Evolutionary conservation across 2,329 filamentous ascomycete species (phyloP), one percentile per base, ranked within the genome.

Genomic region (Alternaria brassicae): DNA sequence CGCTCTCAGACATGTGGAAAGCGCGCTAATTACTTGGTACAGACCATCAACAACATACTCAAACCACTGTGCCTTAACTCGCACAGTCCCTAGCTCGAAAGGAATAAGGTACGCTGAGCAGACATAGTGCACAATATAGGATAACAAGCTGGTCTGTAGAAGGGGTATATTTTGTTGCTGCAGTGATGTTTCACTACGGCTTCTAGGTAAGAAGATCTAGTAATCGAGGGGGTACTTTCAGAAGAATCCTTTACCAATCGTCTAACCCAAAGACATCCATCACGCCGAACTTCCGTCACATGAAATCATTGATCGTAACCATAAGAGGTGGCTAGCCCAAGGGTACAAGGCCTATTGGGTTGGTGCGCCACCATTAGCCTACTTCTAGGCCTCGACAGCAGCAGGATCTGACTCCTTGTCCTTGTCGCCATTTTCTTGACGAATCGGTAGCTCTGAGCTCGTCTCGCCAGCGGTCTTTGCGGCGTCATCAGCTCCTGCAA

Each of bases 391-490:
- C 12, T 64, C 54, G 30, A 56, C 28, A 3, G 59, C 62, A 19
- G 61, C 55, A 12, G 65, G 61, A 19, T 67, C 47, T 9, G 62
- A 58, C 51, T 66, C 62, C 4, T 60, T 62, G 56, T 69, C 67
- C 37, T 65, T 67, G 25, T 42, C 39, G 1, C 62, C 49, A 8
- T 49, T 40, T 4, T 40, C 36, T 19, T 47, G 19, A 1, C 44
- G 54, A 2, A 39, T 41, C 13, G 25, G 56, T 50, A 42, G 42
- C 6, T 62, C 60, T 32, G 51, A 41, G 13, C 28, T 21, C 21
- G 48, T 52, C 30, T 55, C 40, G 10, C 28, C 47, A 47, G 27
- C 39, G 17, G 44, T 32, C 30, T 58, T 58, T 19, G 44, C 30
- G 3, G 28, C 3, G 8, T 60, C 56, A 30, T 63, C 59, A 25